Base-by-base conservation (phyloP, 1,284 basidiomycete species). In the Rhodotorula sp. region DNA sequence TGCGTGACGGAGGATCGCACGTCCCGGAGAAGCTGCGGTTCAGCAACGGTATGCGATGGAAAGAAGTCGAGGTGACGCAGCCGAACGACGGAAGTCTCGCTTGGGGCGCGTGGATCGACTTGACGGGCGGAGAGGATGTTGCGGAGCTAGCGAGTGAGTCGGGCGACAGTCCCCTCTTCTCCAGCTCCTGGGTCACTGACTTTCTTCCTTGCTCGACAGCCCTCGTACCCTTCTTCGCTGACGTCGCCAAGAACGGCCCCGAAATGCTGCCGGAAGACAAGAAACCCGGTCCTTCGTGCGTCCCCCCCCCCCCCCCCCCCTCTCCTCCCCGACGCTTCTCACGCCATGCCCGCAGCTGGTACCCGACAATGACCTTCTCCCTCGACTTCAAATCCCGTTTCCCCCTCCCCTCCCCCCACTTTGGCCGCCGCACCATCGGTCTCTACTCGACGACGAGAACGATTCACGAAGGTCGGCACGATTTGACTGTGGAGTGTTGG, bases 401-500 rank as follows among this genome's bases (percentile, higher is more conserved):
- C 48, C 73, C 73, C 0, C 66, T 74, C 17, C 30, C 62, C 22
- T 2, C 27, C 34, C 30, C 63, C 32, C 32, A 20, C 22, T 24
- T 61, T 34, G 62, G 62, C 6, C 48, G 49, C 7, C 62, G 62
- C 5, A 74, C 73, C 3, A 60, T 72, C 39, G 73, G 73, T 10
- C 29, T 74, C 13, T 74, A 70, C 54, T 65, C 66, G 4, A 53
- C 49, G n/a, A 68, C 71, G 20, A 67, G 70, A 48, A 32, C 59
- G 34, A 70, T 72, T 32, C 54, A 63, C 46, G 63, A 63, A 24
- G 73, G 73, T 1, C 39, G 71, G 4, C 73, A 74, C 56, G 73
- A 74, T 55, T 44, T 70, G 10, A 72, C 71, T 4, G 73, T 74
- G 17, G 73, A 74, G 34, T 71, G 67, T 34, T 70, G 68, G 72